Evolutionary conservation across 2,329 filamentous ascomycete species (phyloP), one percentile per base, ranked within the genome.

Genomic region (Capronia coronata): DNA sequence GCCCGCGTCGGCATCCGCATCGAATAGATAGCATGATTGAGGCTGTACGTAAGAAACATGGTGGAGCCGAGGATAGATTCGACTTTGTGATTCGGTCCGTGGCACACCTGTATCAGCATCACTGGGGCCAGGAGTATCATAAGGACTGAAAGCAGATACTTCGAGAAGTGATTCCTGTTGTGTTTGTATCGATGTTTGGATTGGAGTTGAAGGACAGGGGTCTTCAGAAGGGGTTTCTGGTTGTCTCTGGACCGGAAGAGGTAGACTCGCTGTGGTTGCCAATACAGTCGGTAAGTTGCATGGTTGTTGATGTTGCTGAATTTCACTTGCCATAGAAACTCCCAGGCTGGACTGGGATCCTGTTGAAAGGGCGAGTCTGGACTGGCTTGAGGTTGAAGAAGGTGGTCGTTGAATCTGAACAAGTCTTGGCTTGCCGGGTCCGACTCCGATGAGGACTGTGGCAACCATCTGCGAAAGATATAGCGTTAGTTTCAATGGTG

Each of bases 401-500:
- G 34, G 7, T 2, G 56, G 54, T 29, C 58, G 56, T 25, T 54
- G 56, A n/a, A 60, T 60, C 32, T 58, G 51, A 13, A 60, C 47
- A 13, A 60, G 42, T 44, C 47, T 58, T n/a, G 58, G 51, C 37
- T 60, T 60, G 13, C 56, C 54, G 22, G 54, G 54, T 19, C 34
- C 34, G n/a, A 37, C 18, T 13, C 55, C 56, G 21, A 52, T 51
- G 14, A 59, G 45, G 3, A 60, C 43, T 0, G 49, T 57, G 7
- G 56, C 56, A n/a, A 57, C 47, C 56, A 57, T 55, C 58, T 58
- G 27, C 18, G 16, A 19, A 37, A 19, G 14, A 14, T 18, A 16
- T 8, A 9, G 34, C 2, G 34, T 37, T 19, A 37, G 18, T 37
- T 34, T 54, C 35, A 22, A 22, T 10, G 8, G 16, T 27, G 5